Base-by-base conservation (phyloP, 345 rosid species). In the Populus davidiana region DNA sequence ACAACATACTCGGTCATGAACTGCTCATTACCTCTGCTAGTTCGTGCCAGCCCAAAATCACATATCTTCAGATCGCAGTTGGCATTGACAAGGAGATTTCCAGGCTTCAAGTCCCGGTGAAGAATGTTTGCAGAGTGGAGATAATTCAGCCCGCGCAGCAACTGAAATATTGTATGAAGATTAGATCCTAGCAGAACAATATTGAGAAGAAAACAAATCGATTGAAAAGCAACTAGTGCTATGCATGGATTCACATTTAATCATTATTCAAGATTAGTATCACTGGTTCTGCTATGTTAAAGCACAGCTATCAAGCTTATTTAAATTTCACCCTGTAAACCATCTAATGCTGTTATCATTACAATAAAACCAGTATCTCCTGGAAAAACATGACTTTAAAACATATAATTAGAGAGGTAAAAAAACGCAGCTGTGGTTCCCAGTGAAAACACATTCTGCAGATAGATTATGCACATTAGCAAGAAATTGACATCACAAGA, bases 91-190 rank as follows among this genome's bases (percentile, higher is more conserved):
- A 92, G 97, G 56, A 93, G 97, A 85, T 93, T 93, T 54, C 95
- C 95, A 7, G 97, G 97, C 87, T 93, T 93, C 81, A 93, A 81
- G 89, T 93, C 98, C 21, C 97, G 91, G 67, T 93, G 98, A 18
- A 93, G 93, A 74, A 92, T 91, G 83, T 92, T 92, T 5, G 94
- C 94, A 18, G 95, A 92, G 83, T 90, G 98, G 68, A 93, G 90
- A 80, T 93, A 93, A 83, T 90, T 90, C 73, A 93, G 85, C 23
- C 98, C 97, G 56, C 92, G 86, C 29, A 93, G 94, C 87, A 93
- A 84, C 98, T 90, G 78, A 4, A 31, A 39, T 66, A 36, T 52
- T 78, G 49, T 29, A 72, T 29, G n/a, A 66, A 35, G 61, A 72
- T 67, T 20, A 25, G 77, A 66, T 38, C 43, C 6, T 39, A 27